These are phyloP conservation scores for Aureobasidium sp. DNA, from an alignment of 2,329 filamentous ascomycete species.

Conservation along the genomic window DNA sequence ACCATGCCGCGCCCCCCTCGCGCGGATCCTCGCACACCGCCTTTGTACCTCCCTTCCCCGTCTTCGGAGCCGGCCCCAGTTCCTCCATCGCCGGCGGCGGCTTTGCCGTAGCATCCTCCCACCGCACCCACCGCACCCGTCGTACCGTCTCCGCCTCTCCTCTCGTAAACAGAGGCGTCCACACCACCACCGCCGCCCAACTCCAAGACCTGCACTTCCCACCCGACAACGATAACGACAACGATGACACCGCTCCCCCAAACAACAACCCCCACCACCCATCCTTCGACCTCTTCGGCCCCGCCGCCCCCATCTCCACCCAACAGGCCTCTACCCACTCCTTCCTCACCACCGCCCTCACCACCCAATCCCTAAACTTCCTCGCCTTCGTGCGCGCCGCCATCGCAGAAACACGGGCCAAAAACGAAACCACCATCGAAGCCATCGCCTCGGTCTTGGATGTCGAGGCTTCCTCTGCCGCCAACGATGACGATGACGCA, in stretches of 20 bases:
- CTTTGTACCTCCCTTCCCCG: not conserved
- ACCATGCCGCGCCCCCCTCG: conserved; percentile 43
- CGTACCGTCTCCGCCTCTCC: conserved; percentile 53
- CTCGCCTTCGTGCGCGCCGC: conserved; percentile 47
- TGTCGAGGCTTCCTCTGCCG: conserved; percentile 17
- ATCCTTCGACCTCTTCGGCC: conserved; percentile 37
- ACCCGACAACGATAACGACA: conserved; percentile 10
- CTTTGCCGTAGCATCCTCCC: conserved; percentile 16
- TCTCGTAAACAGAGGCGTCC: conserved; percentile 42
- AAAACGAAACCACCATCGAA: conserved; percentile 14
- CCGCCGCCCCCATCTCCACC: conserved; percentile 38
- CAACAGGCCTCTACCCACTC: conserved; percentile 40
- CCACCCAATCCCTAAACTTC: conserved; percentile 54
- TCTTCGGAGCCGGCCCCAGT: not conserved
- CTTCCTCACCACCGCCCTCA: conserved; percentile 44
- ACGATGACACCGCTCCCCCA: no score
- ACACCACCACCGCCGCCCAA: not conserved
- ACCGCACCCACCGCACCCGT: no score
- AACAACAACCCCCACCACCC: no score
- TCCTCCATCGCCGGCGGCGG: conserved; percentile 7
- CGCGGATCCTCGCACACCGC: conserved; percentile 38
- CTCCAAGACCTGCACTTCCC: not conserved
- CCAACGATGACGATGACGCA: conserved; percentile 28
- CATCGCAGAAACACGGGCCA: conserved; percentile 29
- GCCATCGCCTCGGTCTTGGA: not conserved